These are phyloP conservation scores for Clonostachys byssicola DNA, from an alignment of 2,329 filamentous ascomycete species.

Conservation along the genomic window DNA sequence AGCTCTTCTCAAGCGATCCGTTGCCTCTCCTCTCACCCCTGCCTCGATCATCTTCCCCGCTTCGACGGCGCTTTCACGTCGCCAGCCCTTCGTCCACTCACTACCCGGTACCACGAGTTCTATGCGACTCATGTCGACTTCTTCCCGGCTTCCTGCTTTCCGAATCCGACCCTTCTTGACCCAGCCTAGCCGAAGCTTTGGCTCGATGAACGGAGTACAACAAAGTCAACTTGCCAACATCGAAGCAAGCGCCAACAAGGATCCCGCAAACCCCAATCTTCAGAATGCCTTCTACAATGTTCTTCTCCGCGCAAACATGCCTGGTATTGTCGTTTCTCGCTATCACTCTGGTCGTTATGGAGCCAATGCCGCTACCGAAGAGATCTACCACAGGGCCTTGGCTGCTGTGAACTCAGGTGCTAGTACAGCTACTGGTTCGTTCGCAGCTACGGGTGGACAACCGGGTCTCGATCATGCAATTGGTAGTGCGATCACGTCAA, in stretches of 20 bases:
- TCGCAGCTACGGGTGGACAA: background rate
- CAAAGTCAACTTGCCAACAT: slow-evolving; percentile 73
- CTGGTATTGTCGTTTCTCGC: slow-evolving; percentile 85
- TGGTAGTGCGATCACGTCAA: slow-evolving; percentile 43
- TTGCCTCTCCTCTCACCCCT: too few relatives aligned
- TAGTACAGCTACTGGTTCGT: background rate
- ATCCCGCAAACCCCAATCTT: slow-evolving; percentile 78
- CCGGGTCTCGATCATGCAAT: slow-evolving; percentile 9
- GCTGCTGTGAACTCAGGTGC: slow-evolving; percentile 20
- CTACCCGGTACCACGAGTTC: background rate
- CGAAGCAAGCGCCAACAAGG: slow-evolving; percentile 90
- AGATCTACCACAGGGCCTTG: slow-evolving; percentile 74
- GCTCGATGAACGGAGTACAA: slow-evolving; percentile 43
- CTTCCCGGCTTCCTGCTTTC: background rate
- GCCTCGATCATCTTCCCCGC: too few relatives aligned
- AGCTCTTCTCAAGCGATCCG: too few relatives aligned
- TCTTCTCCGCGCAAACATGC: slow-evolving; percentile 87
- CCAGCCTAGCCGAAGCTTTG: slow-evolving; percentile 20
- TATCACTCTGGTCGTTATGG: slow-evolving; percentile 86
- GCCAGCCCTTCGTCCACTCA: background rate
- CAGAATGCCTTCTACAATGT: slow-evolving; percentile 95
- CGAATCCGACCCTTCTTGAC: background rate
- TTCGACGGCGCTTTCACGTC: background rate
- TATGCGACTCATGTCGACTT: slow-evolving; percentile 1
- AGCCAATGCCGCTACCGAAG: slow-evolving; percentile 71